Evolutionary conservation across 495 filamentous ascomycete genomes (phyloP).

Genomic region (Durotheca rogersii): DNA sequence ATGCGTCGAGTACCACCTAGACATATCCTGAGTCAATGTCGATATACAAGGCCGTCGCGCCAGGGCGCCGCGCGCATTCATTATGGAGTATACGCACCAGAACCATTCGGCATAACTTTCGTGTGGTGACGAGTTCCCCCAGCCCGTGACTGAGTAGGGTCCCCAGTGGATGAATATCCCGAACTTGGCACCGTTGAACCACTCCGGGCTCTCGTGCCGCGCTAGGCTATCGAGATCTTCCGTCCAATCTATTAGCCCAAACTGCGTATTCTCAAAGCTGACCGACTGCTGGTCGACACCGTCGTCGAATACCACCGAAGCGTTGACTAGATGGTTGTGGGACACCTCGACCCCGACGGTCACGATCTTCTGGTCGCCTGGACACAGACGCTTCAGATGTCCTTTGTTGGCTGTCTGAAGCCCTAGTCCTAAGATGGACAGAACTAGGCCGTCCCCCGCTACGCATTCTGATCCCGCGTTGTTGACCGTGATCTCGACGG

Average conservation of each 20-base stretch:
- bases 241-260: slow-evolving; percentile 36
- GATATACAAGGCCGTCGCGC: too few species aligned
- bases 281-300: not conserved
- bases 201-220: slow-evolving; percentile 52
- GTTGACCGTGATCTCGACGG: slow-evolving; percentile 53
- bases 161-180: slow-evolving; percentile 63
- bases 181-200: slow-evolving; percentile 56
- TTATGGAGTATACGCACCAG: slow-evolving; percentile 37
- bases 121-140: slow-evolving; percentile 51
- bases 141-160: slow-evolving; percentile 54
- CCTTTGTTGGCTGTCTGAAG: slow-evolving; percentile 43
- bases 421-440: slow-evolving; percentile 41
- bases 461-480: slow-evolving; percentile 50
- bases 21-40: too few species aligned
- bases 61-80: too few species aligned
- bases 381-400: slow-evolving; percentile 49
- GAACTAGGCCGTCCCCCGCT: slow-evolving; percentile 38
- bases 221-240: slow-evolving; percentile 35
- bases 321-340: slow-evolving; percentile 15
- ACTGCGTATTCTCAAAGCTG: slow-evolving; percentile 20
- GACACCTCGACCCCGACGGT: slow-evolving; percentile 46
- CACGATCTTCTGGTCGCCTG: slow-evolving; percentile 53
- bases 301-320: slow-evolving; percentile 14
- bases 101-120: slow-evolving; percentile 60
- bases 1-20: slow-evolving; percentile 39